Conservation (phyloP, 768 basidiomycete genomes). For the Mycena kentingensis region DNA sequence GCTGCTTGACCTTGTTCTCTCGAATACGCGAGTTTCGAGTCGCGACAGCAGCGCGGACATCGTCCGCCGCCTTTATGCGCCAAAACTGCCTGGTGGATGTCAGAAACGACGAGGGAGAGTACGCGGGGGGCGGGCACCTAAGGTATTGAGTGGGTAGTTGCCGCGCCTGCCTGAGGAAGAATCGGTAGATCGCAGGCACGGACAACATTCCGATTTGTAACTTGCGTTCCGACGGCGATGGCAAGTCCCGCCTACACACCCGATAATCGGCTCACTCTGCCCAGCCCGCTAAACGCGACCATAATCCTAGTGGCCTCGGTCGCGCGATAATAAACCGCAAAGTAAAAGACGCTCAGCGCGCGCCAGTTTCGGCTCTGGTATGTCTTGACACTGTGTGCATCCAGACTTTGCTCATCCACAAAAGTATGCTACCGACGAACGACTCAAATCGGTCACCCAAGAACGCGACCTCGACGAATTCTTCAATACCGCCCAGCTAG, state of each 20-base stretch:
- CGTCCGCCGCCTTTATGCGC: constrained; percentile 58
- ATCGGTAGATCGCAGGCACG: constrained; percentile 40
- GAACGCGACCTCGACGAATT: constrained; percentile 96
- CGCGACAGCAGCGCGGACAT: constrained; percentile 50
- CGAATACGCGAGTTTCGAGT: constrained; percentile 36
- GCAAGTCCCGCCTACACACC: constrained; percentile 19
- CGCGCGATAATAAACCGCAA: constrained; percentile 94
- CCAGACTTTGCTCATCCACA: constrained; percentile 5
- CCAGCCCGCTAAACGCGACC: constrained; percentile 63
- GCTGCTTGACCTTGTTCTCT: constrained; percentile 46
- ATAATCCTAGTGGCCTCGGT: constrained; percentile 82
- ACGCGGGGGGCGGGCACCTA: constrained; percentile 30
- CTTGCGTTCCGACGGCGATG: constrained; percentile 12
- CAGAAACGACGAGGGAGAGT: neutral
- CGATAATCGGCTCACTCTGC: constrained; percentile 1
- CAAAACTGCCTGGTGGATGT: constrained; percentile 58
- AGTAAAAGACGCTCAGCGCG: constrained; percentile 69
- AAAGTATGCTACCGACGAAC: constrained; percentile 78
- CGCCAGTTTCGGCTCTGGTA: constrained; percentile 69
- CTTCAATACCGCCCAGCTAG: constrained; percentile 89
- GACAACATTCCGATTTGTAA: constrained; percentile 7
- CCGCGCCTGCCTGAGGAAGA: constrained; percentile 44
- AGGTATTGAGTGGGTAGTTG: constrained; percentile 46
- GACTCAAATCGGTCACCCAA: constrained; percentile 91
- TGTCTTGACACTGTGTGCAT: constrained; percentile 7